Evolutionary conservation across 495 filamentous ascomycete species (phyloP).

Genomic region (Penicillium steckii): DNA sequence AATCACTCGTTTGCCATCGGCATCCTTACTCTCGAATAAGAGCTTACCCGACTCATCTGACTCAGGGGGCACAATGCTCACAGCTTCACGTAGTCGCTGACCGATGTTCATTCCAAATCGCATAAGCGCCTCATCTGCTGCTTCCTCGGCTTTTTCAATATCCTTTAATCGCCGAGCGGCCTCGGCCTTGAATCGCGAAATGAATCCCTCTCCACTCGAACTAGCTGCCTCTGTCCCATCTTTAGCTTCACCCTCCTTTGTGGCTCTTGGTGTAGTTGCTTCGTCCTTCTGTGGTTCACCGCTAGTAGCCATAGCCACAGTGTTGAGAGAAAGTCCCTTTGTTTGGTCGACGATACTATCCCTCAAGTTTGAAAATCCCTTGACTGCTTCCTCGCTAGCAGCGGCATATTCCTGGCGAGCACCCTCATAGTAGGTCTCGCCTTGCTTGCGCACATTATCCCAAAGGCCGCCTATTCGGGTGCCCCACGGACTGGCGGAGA

Average conservation of each 20-base stretch:
- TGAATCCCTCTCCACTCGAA: slow-evolving; percentile 70
- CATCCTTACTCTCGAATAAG: slow-evolving; percentile 89
- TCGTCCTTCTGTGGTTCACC: slow-evolving; percentile 32
- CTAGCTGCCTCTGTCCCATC: slow-evolving; percentile 55
- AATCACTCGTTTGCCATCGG: slow-evolving; percentile 84
- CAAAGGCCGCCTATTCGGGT: slow-evolving; percentile 83
- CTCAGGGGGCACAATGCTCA: slow-evolving; percentile 75
- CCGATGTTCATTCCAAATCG: slow-evolving; percentile 90
- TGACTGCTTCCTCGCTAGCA: slow-evolving; percentile 76
- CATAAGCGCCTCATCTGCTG: slow-evolving; percentile 93
- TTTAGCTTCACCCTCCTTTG: slow-evolving; percentile 22
- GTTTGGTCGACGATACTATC: slow-evolving; percentile 69
- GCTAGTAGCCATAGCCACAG: slow-evolving; percentile 29
- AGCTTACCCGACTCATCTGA: slow-evolving; percentile 50
- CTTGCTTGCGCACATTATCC: slow-evolving; percentile 85
- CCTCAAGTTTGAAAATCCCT: slow-evolving; percentile 74
- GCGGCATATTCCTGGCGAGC: slow-evolving; percentile 76
- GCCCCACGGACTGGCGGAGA: slow-evolving; percentile 86
- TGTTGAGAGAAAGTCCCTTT: slow-evolving; percentile 66
- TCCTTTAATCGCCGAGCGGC: slow-evolving; percentile 85
- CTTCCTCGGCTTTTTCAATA: slow-evolving; percentile 90
- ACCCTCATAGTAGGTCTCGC: slow-evolving; percentile 81
- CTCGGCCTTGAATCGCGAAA: slow-evolving; percentile 79
- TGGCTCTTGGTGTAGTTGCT: slow-evolving; percentile 36
- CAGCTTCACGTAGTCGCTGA: slow-evolving; percentile 87